These are phyloP conservation scores for Sclerotinia spermophila DNA, from an alignment of 2,329 filamentous ascomycete genomes.

Conservation along the genomic window DNA sequence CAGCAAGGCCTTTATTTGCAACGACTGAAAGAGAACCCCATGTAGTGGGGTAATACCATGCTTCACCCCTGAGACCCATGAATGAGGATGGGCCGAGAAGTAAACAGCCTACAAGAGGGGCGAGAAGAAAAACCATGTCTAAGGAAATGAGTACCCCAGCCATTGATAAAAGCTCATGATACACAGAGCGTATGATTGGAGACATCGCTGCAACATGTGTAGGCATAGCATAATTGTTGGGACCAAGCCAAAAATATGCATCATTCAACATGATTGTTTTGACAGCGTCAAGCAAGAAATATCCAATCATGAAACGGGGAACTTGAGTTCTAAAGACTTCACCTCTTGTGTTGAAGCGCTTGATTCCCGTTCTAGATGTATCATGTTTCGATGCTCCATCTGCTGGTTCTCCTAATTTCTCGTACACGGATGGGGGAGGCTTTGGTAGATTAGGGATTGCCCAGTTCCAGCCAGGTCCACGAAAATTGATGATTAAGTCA, in stretches of 20 bases:
- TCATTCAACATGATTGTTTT: conserved; percentile 70
- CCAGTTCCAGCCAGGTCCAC: conserved; percentile 58
- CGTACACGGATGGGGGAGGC: conserved; percentile 43
- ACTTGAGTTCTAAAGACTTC: conserved; percentile 47
- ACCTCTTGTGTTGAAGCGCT: conserved; percentile 42
- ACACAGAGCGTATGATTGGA: conserved; percentile 46
- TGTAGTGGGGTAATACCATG: conserved; percentile 58
- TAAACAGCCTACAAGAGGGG: conserved; percentile 54
- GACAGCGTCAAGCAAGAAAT: conserved; percentile 66
- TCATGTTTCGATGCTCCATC: conserved; percentile 34
- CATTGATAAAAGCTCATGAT: conserved; percentile 55
- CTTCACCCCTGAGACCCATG: conserved; percentile 51
- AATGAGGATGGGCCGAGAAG: conserved; percentile 46
- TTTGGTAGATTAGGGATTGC: conserved; percentile 49
- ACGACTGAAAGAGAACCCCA: conserved; percentile 57
- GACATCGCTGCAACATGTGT: conserved; percentile 44
- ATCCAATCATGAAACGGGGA: conserved; percentile 50
- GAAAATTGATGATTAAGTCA: conserved; percentile 53
- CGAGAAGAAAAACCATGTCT: conserved; percentile 55
- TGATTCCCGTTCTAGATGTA: conserved; percentile 46
- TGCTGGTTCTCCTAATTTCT: conserved; percentile 39
- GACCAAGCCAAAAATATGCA: conserved; percentile 66
- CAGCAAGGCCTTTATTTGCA: conserved; percentile 64
- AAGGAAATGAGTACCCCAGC: conserved; percentile 58
- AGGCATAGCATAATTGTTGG: conserved; percentile 44